phyloP scores from a whole-genome alignment of 108 stramenopile species.

The Skeletonema grethae region DNA sequence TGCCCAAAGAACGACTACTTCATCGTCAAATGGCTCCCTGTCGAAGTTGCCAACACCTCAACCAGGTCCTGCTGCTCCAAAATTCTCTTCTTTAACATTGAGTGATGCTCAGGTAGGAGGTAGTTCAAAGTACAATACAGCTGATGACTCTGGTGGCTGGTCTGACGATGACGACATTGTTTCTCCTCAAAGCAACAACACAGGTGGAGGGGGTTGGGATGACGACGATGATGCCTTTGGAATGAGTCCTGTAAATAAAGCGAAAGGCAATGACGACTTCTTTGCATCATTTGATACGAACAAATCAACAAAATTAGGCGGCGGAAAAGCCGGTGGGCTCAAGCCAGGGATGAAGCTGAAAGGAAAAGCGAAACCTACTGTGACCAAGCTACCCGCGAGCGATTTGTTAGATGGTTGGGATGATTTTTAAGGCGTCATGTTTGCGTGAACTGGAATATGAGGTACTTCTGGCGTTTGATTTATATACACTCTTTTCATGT shows the following conservation, averaged over 20 bases:
- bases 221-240: slow-evolving; percentile 45
- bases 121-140: slow-evolving; percentile 26
- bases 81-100: slow-evolving; percentile 54
- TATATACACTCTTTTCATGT: not conserved
- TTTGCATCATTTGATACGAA: slow-evolving; percentile 69
- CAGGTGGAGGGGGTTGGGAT: slow-evolving; percentile 19
- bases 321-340: not conserved
- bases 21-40: slow-evolving; percentile 14
- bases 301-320: slow-evolving; percentile 18
- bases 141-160: slow-evolving; percentile 19
- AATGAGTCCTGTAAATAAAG: slow-evolving; percentile 14
- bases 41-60: slow-evolving; percentile 18
- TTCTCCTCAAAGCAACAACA: slow-evolving; percentile 1
- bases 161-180: slow-evolving; percentile 22
- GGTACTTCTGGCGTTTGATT: not conserved
- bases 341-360: slow-evolving; percentile 32
- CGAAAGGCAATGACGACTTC: slow-evolving; percentile 53
- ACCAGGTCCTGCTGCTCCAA: slow-evolving; percentile 36
- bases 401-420: slow-evolving; percentile 85
- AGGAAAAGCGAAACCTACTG: slow-evolving; percentile 44
- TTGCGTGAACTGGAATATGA: not conserved
- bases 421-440: slow-evolving; percentile 62
- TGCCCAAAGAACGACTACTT: not conserved
- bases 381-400: slow-evolving; percentile 54
- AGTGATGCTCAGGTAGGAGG: slow-evolving; percentile 64